phyloP scores from a whole-genome alignment of 2,329 filamentous ascomycete species.

The Cytospora mali region DNA sequence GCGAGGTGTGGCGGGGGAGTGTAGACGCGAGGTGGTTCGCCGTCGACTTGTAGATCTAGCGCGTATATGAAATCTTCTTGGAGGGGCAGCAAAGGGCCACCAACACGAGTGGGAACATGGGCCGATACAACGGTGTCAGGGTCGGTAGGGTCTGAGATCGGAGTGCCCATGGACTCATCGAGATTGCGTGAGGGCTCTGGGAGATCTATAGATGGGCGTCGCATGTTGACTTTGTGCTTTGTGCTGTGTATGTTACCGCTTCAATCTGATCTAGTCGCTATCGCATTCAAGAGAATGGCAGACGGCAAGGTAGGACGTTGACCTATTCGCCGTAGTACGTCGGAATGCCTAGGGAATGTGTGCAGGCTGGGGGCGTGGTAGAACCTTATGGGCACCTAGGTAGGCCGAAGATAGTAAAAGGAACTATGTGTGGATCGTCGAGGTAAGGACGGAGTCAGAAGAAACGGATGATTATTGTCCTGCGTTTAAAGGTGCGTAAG shows the following conservation, averaged over 20 bases:
- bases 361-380: too few species aligned
- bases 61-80: constrained; percentile 26
- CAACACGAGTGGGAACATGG: constrained; percentile 24
- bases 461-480: background rate
- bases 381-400: too few species aligned
- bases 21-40: constrained; percentile 43
- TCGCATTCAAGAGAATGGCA: constrained; percentile 4
- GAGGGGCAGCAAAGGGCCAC: constrained; percentile 17
- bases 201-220: constrained; percentile 36
- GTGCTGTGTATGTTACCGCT: constrained; percentile 38
- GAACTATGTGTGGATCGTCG: background rate
- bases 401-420: background rate
- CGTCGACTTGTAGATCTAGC: constrained; percentile 23
- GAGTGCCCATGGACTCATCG: constrained; percentile 36
- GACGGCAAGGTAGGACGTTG: background rate
- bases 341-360: background rate
- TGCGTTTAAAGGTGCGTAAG: background rate
- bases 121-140: constrained; percentile 31
- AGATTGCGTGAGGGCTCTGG: constrained; percentile 37
- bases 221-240: constrained; percentile 42
- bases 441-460: background rate
- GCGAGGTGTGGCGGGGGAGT: constrained; percentile 76
- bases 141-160: constrained; percentile 30
- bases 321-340: background rate
- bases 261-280: background rate